Evolutionary conservation across 192 early-diverging fungal genomes (phyloP), one percentile per base, ranked within the genome.

Genomic region (Funneliformis geosporum): DNA sequence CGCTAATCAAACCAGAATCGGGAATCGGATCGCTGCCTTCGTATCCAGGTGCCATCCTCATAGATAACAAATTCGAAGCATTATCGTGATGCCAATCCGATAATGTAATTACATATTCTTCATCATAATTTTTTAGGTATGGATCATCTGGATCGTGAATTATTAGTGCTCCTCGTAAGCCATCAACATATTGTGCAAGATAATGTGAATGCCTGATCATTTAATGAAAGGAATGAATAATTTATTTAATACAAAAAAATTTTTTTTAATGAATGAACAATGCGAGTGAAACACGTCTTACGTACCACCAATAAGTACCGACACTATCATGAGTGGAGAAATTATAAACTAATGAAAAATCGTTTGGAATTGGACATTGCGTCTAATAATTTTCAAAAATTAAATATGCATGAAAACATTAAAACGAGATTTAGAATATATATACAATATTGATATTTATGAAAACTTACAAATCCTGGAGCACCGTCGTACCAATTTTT

Each of bases 401-500:
- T 2, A 5, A 18, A 55, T 55, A 50, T 50, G 14, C 14, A 2
- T 55, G 16, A 55, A 21, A 4, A 55, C 4, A 14, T 18, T 21
- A 0, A 4, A 14, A 18, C 3, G 18, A 55, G 18, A 18, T 18
- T 18, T 0, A 5, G 0, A 55, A 47, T 0, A 4, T 18, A 50
- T 5, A 5, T 55, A 55, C 1, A 0, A 55, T 16, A 16, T 21
- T 16, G 14, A 50, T 5, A 50, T 16, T 16, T 33, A 33, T 33
- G 33, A 33, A 33, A 33, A 55, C 50, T 55, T 55, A 55, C 50
- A 12, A 86, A 76, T 4, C 82, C 83, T 8, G 78, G 47, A 8
- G 83, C 77, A 16, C 88, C 88, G 62, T 89, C 88, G 83, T 86
- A 86, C 78, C 83, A 87, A 76, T 65, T 84, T 25, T 82, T 88